Evolutionary conservation across 176 grass and related monocot species (phyloP), one percentile per base, ranked within the genome.

Genomic region (Juncus inflexus): DNA sequence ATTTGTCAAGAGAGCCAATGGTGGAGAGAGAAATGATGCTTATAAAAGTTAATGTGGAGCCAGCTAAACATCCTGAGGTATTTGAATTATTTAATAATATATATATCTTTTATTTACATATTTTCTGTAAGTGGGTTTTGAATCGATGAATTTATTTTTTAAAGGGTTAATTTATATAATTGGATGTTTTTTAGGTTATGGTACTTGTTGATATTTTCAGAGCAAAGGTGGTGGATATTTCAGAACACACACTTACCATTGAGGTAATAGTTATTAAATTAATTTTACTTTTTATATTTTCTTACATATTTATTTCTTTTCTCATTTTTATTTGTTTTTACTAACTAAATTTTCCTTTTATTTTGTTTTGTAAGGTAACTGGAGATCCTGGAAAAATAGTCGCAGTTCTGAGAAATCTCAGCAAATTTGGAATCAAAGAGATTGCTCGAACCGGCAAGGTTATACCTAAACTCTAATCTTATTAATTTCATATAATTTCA

Each of bases 11-110:
- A 60, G 94, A 99, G 58, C 85, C 88, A 64, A 85, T 91, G 69
- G 87, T 99, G 66, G 94, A 99, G 80, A 75, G 94, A 79, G 88
- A 99, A 75, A 77, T 99, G 49, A 92, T 99, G 83, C 94, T 99
- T 83, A 84, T 99, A 89, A 99, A 99, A 62, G 77, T 99, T 45
- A 92, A 77, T 50, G 94, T 82, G 42, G 68, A 84, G 35, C 85
- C 88, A 10, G 71, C 83, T 64, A 82, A 66, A 65, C 85, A 77
- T 7, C 65, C 85, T 78, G 94, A 89, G 73, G 94, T 99, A 78
- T 74, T 63, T 63, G 43, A 47, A 47, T 47, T 47, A 47, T 60
- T 42, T 45, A 58, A 15, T 10, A 13, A 40, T 0, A 58, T 14
- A 9, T n/a, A 16, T 45, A 42, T 42, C 10, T 28, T 12, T 55